Base-by-base conservation (phyloP, 176 grass and related monocot species). In the Avena insularis region DNA sequence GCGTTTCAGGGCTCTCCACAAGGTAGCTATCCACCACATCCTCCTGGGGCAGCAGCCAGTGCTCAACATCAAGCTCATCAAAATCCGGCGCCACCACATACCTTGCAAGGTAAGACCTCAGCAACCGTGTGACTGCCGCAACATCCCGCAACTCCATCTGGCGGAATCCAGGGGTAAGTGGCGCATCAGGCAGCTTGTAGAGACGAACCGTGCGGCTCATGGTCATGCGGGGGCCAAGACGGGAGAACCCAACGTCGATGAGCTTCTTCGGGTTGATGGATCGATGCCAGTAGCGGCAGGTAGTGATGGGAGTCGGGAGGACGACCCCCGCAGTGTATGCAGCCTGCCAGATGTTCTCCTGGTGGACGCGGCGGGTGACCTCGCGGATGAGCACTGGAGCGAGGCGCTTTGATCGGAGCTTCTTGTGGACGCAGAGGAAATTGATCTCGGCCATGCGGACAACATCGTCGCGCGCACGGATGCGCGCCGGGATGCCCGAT, bases 361-460 rank as follows among this genome's bases (percentile, higher is more conserved):
- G 65, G 81, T 99, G 97, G 16, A 99, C 97, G 20, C 94, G 90
- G 2, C 97, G 88, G 33, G 97, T 99, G 74, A 99, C 97, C 87
- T 99, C 97, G 19, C 95, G 95, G 80, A 99, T 99, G 87, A 99
- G 95, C 40, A 99, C 97, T 1, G 97, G 97, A 0, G 97, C 97
- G 60, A 99, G 97, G 75, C 97, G 97, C 91, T 99, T 99, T 27
- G 97, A 99, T 68, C 97, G 94, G 80, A 99, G 94, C 86, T 99
- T 99, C 94, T 99, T 99, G 92, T 99, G 97, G 66, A 99, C 97
- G 54, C 97, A 99, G 62, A 99, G 92, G 87, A 99, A 99, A 83
- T 99, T 99, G 85, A 99, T 94, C 92, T 99, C 97, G 6, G 97
- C 97, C 97, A 99, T 99, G 79, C 94, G 88, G 49, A 97, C 94